Evolutionary conservation across 2,329 filamentous ascomycete genomes (phyloP), one percentile per base, ranked within the genome.

Genomic region (Pezicula neosporulosa): DNA sequence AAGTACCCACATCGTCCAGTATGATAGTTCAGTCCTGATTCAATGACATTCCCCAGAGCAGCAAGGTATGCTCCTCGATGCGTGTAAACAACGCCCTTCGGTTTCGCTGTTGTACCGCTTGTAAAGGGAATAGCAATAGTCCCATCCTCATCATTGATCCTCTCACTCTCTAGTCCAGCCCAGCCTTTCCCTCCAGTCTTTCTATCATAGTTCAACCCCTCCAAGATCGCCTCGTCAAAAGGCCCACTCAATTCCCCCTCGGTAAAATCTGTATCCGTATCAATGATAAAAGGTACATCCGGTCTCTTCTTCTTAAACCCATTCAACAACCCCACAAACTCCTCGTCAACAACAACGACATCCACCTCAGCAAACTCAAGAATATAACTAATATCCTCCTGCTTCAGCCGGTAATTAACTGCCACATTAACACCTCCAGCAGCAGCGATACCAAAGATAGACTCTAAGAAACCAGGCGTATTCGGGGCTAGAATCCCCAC

Each of bases 41-140:
- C 94, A 52, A 97, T 82, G 1, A 97, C 76, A 67, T 97, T 97
- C 10, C 77, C 92, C 59, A 97, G 65, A 0, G 90, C 78, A 0
- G 90, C 93, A 12, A 99, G 77, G 65, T 97, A 99, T 7, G 83
- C 84, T 4, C 92, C 89, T 44, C 94, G 81, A 68, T 97, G 90
- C 1, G 90, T 97, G 65, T 88, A 97, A 50, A 96, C 85, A 3
- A 97, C 93, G 5, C 94, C 94, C 69, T 99, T 97, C 2, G 94
- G 94, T 28, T 81, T 78, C 1, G 92, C 91, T 0, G 94, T 97
- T 1, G 94, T 97, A 4, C 93, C 93, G 27, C 88, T 94, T 0
- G 94, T 99, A 68, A 97, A 97, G 1, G 93, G 90, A 50, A 99
- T 83, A 3, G 92, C 90, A 54, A 97, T 80, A 60, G 90, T 80